Evolutionary conservation across 169 alveolate species (phyloP), one percentile per base, ranked within the genome.

Genomic region (Cryptosporidium tyzzeri): DNA sequence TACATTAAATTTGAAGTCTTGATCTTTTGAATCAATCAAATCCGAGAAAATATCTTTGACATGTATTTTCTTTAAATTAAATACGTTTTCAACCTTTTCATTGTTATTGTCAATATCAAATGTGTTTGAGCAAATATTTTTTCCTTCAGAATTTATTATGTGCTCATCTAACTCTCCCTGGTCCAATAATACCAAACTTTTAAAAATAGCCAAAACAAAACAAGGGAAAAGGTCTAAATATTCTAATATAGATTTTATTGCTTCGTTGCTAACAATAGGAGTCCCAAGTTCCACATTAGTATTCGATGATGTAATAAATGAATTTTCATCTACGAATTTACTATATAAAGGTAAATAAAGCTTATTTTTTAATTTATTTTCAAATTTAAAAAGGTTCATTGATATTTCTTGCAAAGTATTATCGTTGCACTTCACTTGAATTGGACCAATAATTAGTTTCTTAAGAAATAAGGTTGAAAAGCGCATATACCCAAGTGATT

Each of bases 181-280:
- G 26, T 55, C 35, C 4, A 55, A 23, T 55, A 21, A 8, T 55
- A 26, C 14, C 26, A 71, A 51, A 10, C 33, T n/a, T 4, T 71
- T 71, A 31, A 71, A 71, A 50, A 71, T 71, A 31, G 55, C 85
- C 10, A 71, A 51, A 31, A 71, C 85, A 55, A 71, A 71, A 16
- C 31, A 16, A 26, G 67, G 85, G 50, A 71, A 71, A 18, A 33
- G n/a, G 5, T 71, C 69, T 16, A 71, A 44, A 23, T 71, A 71
- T 53, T 71, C 85, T 12, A 50, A 26, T 0, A 71, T 9, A 0
- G 67, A 44, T 31, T 51, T 71, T 31, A 71, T 33, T 44, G 85
- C 14, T 35, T 71, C 85, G 35, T 71, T 71, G 70, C 85, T 71
- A 31, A 71, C 53, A 23, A 71, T 16, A 31, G 85, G 85, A 48